Evolutionary conservation across 495 filamentous ascomycete species (phyloP).

Genomic region (Penicillium herquei): DNA sequence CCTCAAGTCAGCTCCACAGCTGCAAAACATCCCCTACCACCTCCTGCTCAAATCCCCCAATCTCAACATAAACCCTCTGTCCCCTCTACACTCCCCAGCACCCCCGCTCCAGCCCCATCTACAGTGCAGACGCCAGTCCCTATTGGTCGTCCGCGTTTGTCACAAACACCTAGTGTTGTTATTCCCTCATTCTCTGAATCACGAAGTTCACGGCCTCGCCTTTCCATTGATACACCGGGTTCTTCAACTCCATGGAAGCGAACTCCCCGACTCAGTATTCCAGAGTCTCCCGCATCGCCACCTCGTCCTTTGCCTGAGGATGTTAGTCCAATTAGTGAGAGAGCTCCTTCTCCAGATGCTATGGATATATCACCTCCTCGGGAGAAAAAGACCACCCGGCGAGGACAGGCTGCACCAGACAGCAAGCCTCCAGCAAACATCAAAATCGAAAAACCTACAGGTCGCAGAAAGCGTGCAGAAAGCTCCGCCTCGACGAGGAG

Average conservation of each 20-base stretch:
- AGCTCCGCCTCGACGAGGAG: conserved; percentile 57
- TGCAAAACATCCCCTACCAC: conserved; percentile 21
- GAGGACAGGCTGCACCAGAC: conserved; percentile 15
- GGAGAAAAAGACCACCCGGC: conserved; percentile 20
- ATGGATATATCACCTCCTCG: conserved; percentile 36
- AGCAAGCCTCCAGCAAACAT: conserved; percentile 24
- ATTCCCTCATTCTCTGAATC: conserved; percentile 26
- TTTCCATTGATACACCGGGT: conserved; percentile 44
- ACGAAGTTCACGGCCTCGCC: conserved; percentile 31
- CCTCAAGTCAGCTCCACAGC: conserved; percentile 13
- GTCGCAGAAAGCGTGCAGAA: conserved; percentile 41
- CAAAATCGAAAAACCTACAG: conserved; percentile 36
- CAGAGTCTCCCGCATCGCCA: conserved; percentile 45
- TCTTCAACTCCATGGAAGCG: conserved; percentile 52
- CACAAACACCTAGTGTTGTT: conserved; percentile 31
- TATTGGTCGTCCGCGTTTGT: conserved; percentile 18
- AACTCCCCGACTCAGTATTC: conserved; percentile 36
- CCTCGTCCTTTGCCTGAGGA: conserved; percentile 47
- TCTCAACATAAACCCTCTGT: conserved; percentile 6
- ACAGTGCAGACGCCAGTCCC: conserved; percentile 27
- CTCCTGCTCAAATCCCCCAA: conserved; percentile 12
- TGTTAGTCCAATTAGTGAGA: conserved; percentile 55
- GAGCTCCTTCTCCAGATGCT: conserved; percentile 40
- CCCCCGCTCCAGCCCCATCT: conserved; percentile 24
- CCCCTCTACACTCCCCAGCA: conserved; percentile 28